Evolutionary conservation across 768 basidiomycete genomes (phyloP), one percentile per base, ranked within the genome.

Genomic region (Phylloporus scabripes): DNA sequence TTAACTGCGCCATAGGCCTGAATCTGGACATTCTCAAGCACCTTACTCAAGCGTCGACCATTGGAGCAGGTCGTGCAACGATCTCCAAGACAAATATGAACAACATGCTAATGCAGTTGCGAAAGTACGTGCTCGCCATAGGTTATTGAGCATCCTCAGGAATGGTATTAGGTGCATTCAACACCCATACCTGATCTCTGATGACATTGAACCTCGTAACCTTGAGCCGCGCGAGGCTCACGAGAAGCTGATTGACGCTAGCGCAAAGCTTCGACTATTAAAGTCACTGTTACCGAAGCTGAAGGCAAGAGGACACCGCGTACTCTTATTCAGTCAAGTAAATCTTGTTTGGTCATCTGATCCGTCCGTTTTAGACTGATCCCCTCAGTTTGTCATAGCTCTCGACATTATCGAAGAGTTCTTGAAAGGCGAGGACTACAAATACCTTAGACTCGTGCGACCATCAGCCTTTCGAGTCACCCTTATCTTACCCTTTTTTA

Each of bases 291-390:
- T 97, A 24, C 90, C 91, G 1, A 92, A 89, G 64, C 74, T 97
- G 36, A 87, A 85, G 57, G 79, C 82, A 44, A 81, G 83, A 40
- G 90, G 91, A 0, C 93, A 96, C 70, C 84, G 94, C 21, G 82
- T 97, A 26, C 74, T 97, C 21, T 68, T 97, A 3, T 97, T 97
- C 67, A 93, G 90, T 63, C 93, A 95, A 72, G 93, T 90, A 54
- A 45, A 73, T 62, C 21, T 41, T 11, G 9, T 37, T 43, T 40
- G 23, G 41, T 44, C 18, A n/a, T 44, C 39, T 23, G 24, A 1
- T 20, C 18, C 26, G 29, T 43, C 12, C 50, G n/a, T 33, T 45
- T 31, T 36, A 41, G 29, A 53, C 23, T 17, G 23, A 44, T 46
- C 4, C 23, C n/a, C 3, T 20, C 52, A 95, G 92, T 95, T 95